Evolutionary conservation across 129 eudicot species (phyloP), one percentile per base, ranked within the genome.

Genomic region (Tanacetum coccineum): DNA sequence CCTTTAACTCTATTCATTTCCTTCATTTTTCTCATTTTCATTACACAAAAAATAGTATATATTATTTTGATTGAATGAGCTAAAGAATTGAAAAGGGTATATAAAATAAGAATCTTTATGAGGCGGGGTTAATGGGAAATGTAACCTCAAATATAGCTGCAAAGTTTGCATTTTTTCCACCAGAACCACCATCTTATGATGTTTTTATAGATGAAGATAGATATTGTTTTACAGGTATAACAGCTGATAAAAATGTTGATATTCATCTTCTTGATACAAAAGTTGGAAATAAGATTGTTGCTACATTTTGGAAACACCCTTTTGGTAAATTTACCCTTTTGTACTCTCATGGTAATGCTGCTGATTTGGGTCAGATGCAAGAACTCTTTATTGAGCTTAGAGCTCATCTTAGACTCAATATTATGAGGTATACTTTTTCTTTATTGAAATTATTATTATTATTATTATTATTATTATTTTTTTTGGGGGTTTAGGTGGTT

Each of bases 341-440:
- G 79, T 93, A 93, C 66, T 93, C 99, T 25, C 99, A 93, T 84
- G 99, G 99, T 14, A 93, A 93, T 70, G 99, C 99, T 59, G 96
- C 96, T 79, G 99, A 93, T 82, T 87, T 93, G 79, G 99, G 99
- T n/a, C 99, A 93, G 79, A 93, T 89, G 96, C 81, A 59, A 32
- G 99, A 93, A 64, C 88, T 93, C 28, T 93, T 93, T 57, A 82
- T 81, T 65, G 99, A 93, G 88, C 99, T 89, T 48, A 79, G 99
- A 81, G 96, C 99, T 74, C 96, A 93, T 67, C 95, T 93, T 3
- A 78, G 96, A 40, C 82, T 89, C 70, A 93, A 89, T 64, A 84
- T 93, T 47, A 93, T 86, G 95, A 84, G 99, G 99, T 93, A 52
- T 28, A 6, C 22, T 50, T 13, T 28, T 12, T 22, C 3, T 2